Base-by-base conservation (phyloP, 495 filamentous ascomycete species). In the Xylaria longipes region DNA sequence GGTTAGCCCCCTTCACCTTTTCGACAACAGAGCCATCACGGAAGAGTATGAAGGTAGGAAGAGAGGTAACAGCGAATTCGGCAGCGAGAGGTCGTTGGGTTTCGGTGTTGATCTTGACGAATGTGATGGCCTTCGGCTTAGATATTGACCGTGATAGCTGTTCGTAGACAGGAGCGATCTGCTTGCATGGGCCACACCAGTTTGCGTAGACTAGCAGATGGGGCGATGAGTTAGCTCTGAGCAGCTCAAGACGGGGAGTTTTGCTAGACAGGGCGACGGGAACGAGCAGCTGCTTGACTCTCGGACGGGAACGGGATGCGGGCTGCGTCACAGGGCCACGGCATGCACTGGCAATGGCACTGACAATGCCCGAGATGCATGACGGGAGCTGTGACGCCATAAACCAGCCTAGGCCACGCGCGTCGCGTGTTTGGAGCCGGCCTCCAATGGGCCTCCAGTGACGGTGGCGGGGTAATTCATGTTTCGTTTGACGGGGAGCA, bases 1-100 rank as follows among this genome's bases (percentile, higher is more conserved):
- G 86, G 79, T 97, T 86, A 64, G 92, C 93, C 68, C 94, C 94
- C 77, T 87, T 84, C 50, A 97, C 86, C 69, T 90, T 92, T 54
- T 91, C 86, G 22, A 77, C 75, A 41, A 89, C 86, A 65, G 88
- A 82, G 71, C 91, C 89, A 71, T 91, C 86, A 75, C 93, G 92
- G 87, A 98, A 97, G 74, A 97, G 87, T 76, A 98, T 89, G 83
- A 98, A 97, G 54, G 95, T 97, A 20, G 96, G 96, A 74, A 92
- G 86, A 17, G 85, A 88, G n/a, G 89, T 91, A 73, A 97, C 87
- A 61, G 84, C 79, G 77, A 95, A 95, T 70, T 87, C 86, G 68
- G 86, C 80, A 15, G 93, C 90, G 48, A 98, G 86, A 25, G 92
- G 89, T 65, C 90, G 85, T 78, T 95, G 92, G 29, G 88, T 74